Base-by-base conservation (phyloP, 257 asterid genomes). In the Jasminum sambac region DNA sequence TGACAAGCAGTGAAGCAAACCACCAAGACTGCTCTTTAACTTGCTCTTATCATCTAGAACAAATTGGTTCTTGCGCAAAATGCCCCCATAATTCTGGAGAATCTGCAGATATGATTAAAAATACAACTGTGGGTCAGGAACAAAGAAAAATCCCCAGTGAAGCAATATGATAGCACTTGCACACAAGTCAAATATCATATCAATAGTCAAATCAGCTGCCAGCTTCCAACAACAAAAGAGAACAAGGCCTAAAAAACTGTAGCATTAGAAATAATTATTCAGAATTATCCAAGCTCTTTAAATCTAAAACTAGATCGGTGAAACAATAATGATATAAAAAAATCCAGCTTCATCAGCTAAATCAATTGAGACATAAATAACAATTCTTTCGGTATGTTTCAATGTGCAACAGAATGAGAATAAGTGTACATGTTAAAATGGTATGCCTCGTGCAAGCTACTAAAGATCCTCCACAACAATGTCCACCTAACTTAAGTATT, bases 1-100 rank as follows among this genome's bases (percentile, higher is more conserved):
- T 57, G 85, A 79, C 80, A 95, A 83, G 90, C 99, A 91, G 76
- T 82, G 95, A 57, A 79, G 77, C 77, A 95, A 73, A 75, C 96
- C 98, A 76, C 85, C 67, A 43, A 95, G 89, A 14, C 80, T 78
- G 70, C 71, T 81, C 88, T 85, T 90, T 68, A 94, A 77, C 79
- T 87, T 91, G 80, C 83, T 75, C 82, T 82, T 92, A 60, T 91
- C 98, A 77, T 87, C 95, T 63, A 95, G 73, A 72, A 74, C 78
- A 79, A 88, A 82, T 59, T 82, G 95, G 80, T 89, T 91, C 84
- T 81, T 95, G 77, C 71, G 88, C 66, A 95, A 68, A 74, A 91
- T 78, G 65, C 76, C 88, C 68, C 78, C 86, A 67, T 86, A 95
- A 67, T 85, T 89, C 37, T 82, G 89, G 66, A 95, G 94, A 84